Base-by-base conservation (phyloP, 345 rosid genomes). In the Rhodamnia rubescens region DNA sequence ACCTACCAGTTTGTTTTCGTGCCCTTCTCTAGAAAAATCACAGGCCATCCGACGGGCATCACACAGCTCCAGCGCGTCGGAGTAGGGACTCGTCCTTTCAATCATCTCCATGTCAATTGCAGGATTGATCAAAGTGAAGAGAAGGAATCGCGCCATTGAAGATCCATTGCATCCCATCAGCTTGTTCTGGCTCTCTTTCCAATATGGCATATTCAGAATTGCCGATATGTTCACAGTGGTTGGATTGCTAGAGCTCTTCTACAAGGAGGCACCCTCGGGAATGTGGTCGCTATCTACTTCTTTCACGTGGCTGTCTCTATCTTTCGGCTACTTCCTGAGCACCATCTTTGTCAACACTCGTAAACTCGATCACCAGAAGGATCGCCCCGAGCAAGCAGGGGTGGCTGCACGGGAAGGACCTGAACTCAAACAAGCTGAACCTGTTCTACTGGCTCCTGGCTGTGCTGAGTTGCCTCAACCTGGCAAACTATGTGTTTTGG, bases 401-500 rank as follows among this genome's bases (percentile, higher is more conserved):
- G 50, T 95, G 97, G 98, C 88, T 95, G 26, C 89, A 91, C 15
- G 92, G 91, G 42, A 90, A 92, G 56, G 91, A 93, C 87, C 85
- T 92, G 11, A 93, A 93, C 88, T 89, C 89, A 47, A 93, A 92
- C 57, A 92, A 90, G 83, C 86, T 93, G 44, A 92, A 95, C 90
- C 91, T 90, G 53, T 95, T 95, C 88, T 95, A 94, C 85, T 95
- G 96, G 94, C 86, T 93, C 83, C 88, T 95, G 85, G 95, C 98
- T 57, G 85, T 84, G 51, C 85, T 94, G 53, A 91, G 98, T 82
- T 81, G 92, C 58, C 53, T 92, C 88, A 95, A 90, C 88, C 93
- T 94, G 57, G 88, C 89, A 58, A 88, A 89, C 56, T 94, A 90
- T 88, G 84, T 92, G 52, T 85, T 94, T 64, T 93, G 94, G 89